A percentile compares a stretch with the other conserved stretches of the same genome.
Conservation (phyloP, 2,329 filamentous ascomycete genomes). For the Coniochaeta prunicola region DNA sequence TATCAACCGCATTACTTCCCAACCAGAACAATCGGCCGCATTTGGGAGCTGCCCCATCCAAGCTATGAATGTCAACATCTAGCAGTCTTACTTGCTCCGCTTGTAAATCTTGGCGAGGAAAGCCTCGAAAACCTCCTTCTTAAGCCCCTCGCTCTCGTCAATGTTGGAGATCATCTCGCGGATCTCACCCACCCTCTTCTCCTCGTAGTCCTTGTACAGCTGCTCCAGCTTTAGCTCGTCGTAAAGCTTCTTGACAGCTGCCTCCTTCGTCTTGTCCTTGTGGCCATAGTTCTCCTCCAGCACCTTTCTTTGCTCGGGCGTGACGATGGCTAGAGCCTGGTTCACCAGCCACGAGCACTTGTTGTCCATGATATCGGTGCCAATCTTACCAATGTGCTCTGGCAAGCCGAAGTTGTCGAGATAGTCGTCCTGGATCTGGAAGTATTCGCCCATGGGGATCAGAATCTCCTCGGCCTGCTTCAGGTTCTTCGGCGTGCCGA, state of each 20-base stretch:
- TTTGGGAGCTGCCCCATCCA: not conserved
- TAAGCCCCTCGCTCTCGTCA: slow-evolving; percentile 82
- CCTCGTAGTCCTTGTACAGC: slow-evolving; percentile 83
- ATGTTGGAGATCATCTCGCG: slow-evolving; percentile 66
- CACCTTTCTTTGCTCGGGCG: slow-evolving; percentile 76
- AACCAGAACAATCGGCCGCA: not conserved
- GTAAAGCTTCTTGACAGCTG: slow-evolving; percentile 81
- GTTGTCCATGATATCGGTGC: slow-evolving; percentile 98
- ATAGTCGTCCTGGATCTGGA: slow-evolving; percentile 98
- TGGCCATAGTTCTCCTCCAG: slow-evolving; percentile 91
- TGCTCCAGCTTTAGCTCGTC: slow-evolving; percentile 78
- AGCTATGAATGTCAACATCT: not conserved
- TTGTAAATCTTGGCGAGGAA: slow-evolving; percentile 98
- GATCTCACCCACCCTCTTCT: slow-evolving; percentile 75
- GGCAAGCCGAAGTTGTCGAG: slow-evolving; percentile 96
- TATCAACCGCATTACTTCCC: not conserved
- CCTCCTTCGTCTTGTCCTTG: slow-evolving; percentile 80
- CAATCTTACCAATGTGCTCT: slow-evolving; percentile 93
- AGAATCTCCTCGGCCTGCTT: slow-evolving; percentile 85
- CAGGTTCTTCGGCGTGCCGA: slow-evolving; percentile 83
- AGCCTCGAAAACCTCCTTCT: slow-evolving; percentile 80
- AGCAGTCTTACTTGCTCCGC: slow-evolving; percentile 73
- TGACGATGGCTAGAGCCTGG: slow-evolving; percentile 76
- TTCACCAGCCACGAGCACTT: slow-evolving; percentile 99
- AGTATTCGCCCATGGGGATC: slow-evolving; percentile 97